Percentiles rank a stretch among this genome's conserved stretches.
Evolutionary conservation across 805 yeast species (phyloP).

Genomic region (Komagataella populi): DNA sequence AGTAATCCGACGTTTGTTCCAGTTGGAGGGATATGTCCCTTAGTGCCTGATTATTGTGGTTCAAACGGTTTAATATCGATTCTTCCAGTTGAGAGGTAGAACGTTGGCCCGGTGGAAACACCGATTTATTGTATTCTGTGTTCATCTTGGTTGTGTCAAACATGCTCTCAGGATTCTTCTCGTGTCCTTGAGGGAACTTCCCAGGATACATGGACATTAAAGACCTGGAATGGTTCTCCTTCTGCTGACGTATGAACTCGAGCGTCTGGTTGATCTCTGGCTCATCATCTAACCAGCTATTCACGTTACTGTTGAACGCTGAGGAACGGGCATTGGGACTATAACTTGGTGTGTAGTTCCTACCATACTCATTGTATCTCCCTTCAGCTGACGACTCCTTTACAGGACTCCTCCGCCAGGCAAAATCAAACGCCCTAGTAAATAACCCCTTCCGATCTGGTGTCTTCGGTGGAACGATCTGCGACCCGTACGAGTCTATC

Average conservation of each 20-base stretch:
- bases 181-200: background rate
- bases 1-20: slow-evolving; percentile 7
- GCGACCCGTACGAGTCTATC: background rate
- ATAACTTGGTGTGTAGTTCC: background rate
- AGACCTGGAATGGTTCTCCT: background rate
- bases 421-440: slow-evolving; percentile 2
- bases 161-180: background rate
- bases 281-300: background rate
- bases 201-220: background rate
- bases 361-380: background rate
- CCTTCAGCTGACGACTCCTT: background rate
- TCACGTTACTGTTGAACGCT: background rate
- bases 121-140: background rate
- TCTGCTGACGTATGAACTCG: background rate
- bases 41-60: background rate
- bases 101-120: background rate
- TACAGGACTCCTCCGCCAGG: background rate
- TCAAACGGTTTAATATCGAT: background rate
- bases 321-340: background rate
- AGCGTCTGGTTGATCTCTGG: background rate
- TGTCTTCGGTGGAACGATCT: slow-evolving; percentile 3
- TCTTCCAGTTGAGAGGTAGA: background rate
- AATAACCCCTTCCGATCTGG: slow-evolving; percentile 2
- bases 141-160: background rate
- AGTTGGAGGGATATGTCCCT: slow-evolving; percentile 3